A percentile compares a stretch with the other conserved stretches of the same genome.
These are phyloP conservation scores for Hepatocystis sp. DNA, from an alignment of 169 alveolate genomes.

Conservation along the genomic window DNA sequence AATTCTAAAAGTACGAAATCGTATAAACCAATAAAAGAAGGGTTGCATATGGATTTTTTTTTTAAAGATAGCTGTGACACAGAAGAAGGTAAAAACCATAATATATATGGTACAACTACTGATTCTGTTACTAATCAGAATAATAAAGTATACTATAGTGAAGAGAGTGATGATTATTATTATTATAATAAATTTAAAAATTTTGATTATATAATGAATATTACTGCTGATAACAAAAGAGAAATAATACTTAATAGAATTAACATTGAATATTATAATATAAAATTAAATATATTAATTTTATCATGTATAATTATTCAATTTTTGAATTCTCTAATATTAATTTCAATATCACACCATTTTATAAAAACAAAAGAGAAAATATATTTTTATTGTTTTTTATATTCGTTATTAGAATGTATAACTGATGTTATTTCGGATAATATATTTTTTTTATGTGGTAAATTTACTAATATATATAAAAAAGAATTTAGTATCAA, in stretches of 20 bases:
- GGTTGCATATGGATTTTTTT: constrained; percentile 22
- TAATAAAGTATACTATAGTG: no score
- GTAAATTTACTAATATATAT: constrained; percentile 68
- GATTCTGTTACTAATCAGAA: no score
- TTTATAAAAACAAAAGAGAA: constrained; percentile 55
- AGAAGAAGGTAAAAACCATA: no score
- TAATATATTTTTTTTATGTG: constrained; percentile 75
- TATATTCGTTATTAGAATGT: constrained; percentile 72
- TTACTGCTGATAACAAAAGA: constrained; percentile 7
- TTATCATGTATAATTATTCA: constrained; percentile 74
- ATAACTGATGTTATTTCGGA: constrained; percentile 75
- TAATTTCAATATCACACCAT: constrained; percentile 52
- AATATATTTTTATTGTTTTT: constrained; percentile 69
- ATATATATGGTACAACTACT: no score
- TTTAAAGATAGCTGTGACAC: constrained; percentile 54
- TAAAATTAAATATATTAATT: constrained; percentile 67
- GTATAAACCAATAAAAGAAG: constrained; percentile 25
- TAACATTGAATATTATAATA: constrained; percentile 54
- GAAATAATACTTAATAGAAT: constrained; percentile 54
- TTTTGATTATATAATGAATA: constrained; percentile 21
- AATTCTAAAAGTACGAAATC: constrained; percentile 11
- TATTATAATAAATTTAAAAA: constrained; percentile 69
- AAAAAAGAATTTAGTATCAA: constrained; percentile 57
- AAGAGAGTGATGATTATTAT: constrained; percentile 27
- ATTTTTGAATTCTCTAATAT: constrained; percentile 43